Conservation (phyloP, 768 basidiomycete species). For the Trametes cingulata region DNA sequence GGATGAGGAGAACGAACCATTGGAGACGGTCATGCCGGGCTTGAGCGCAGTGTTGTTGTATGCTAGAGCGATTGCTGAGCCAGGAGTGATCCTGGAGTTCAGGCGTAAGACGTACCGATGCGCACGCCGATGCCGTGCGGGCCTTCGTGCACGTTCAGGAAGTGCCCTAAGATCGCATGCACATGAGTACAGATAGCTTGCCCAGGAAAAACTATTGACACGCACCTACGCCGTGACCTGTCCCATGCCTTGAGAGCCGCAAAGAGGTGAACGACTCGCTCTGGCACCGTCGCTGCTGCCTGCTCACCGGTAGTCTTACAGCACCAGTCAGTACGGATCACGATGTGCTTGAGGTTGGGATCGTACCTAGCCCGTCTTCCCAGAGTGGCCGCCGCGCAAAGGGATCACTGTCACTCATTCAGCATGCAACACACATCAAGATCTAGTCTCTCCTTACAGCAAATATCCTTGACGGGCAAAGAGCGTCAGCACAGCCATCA, state of each 20-base stretch:
- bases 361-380: conserved; percentile 82
- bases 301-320: conserved; percentile 56
- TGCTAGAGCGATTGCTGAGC: conserved; percentile 34
- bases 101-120: conserved; percentile 34
- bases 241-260: conserved; percentile 69
- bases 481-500: neutral
- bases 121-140: conserved; percentile 66
- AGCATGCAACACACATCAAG: neutral
- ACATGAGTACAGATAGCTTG: neutral
- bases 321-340: neutral
- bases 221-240: conserved; percentile 84
- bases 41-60: conserved; percentile 75
- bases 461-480: conserved; percentile 45
- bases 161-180: conserved; percentile 51
- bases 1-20: conserved; percentile 44
- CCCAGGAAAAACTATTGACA: neutral
- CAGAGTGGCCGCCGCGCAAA: conserved; percentile 80
- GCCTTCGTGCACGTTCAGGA: conserved; percentile 91
- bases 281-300: neutral
- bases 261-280: neutral
- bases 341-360: neutral
- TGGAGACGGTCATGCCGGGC: conserved; percentile 88
- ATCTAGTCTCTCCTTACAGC: conserved; percentile 43
- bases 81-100: neutral
- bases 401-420: conserved; percentile 55